Conservation (phyloP, 2,329 filamentous ascomycete species). For the Ophiocordyceps robertsii region DNA sequence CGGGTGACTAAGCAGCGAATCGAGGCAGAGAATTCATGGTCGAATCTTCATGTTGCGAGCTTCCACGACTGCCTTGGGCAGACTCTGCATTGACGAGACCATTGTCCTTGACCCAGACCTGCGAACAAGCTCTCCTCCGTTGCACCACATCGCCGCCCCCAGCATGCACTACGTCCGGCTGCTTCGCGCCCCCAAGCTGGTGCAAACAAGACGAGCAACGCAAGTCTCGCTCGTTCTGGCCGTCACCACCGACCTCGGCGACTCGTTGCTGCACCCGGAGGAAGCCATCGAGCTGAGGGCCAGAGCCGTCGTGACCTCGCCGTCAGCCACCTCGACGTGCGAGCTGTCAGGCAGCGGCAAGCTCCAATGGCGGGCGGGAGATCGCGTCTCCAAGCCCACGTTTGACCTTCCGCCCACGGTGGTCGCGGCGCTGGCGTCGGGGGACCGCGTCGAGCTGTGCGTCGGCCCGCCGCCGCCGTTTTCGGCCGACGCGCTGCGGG, state of each 20-base stretch:
- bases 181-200: slow-evolving; percentile 30
- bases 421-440: slow-evolving; percentile 11
- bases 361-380: slow-evolving; percentile 18
- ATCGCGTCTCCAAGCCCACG: slow-evolving; percentile 25
- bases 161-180: slow-evolving; percentile 46
- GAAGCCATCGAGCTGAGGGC: slow-evolving; percentile 29
- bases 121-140: no score
- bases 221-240: slow-evolving; percentile 32
- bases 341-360: slow-evolving; percentile 12
- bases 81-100: no score
- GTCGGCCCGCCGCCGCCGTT: slow-evolving; percentile 12
- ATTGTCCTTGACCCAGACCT: no score
- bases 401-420: slow-evolving; percentile 15
- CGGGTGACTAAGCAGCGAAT: no score
- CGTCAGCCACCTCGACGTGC: slow-evolving; percentile 9
- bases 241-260: slow-evolving; percentile 44
- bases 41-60: no score
- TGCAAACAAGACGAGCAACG: slow-evolving; percentile 10
- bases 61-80: no score
- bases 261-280: slow-evolving; percentile 35
- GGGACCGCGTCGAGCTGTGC: slow-evolving; percentile 13
- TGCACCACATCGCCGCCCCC: no score
- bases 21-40: no score
- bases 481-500: slow-evolving; percentile 12
- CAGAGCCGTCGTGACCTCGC: slow-evolving; percentile 13